Evolutionary conservation across 2,329 filamentous ascomycete genomes (phyloP), one percentile per base, ranked within the genome.

Genomic region (Trichoderma sp.): DNA sequence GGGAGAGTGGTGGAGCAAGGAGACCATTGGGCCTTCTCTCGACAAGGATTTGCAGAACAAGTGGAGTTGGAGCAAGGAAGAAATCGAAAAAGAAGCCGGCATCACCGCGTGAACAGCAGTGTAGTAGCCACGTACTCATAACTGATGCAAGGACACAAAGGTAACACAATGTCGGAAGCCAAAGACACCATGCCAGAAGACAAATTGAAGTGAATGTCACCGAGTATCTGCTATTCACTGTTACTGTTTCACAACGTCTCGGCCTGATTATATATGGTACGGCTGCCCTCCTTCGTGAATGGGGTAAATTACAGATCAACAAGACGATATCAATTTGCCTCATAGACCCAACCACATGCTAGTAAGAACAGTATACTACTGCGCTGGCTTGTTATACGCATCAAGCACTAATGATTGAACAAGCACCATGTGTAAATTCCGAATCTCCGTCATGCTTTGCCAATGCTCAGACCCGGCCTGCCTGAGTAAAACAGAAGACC

Each of bases 1-100:
- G 84, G 85, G 85, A 1, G 84, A 87, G 76, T 87, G 84, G 84
- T 87, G 84, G 84, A 73, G 77, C 16, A 84, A 81, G 74, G 77
- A 81, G 4, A 77, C 81, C 2, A 82, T 81, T 63, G 77, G 72
- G 14, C 75, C 77, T 66, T 77, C 77, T 1, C 75, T 85, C 3
- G 83, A 87, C 64, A 80, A 81, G 76, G 70, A 72, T 1, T 77
- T 87, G 3, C 85, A 86, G 77, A 80, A 86, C 49, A 85, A 83
- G 73, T 87, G 84, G 84, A 83, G 76, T 28, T 82, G 81, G 0
- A 80, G 78, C 59, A 81, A 81, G 73, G 82, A 84, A 52, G 76
- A 82, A 34, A 81, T 86, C 68, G 84, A 86, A 73, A 79, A 75
- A 68, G 81, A 83, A 54, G 82, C 81, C 11, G 75, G 75, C 13